phyloP scores from a whole-genome alignment of 495 filamentous ascomycete species.

The Podospora comata region DNA sequence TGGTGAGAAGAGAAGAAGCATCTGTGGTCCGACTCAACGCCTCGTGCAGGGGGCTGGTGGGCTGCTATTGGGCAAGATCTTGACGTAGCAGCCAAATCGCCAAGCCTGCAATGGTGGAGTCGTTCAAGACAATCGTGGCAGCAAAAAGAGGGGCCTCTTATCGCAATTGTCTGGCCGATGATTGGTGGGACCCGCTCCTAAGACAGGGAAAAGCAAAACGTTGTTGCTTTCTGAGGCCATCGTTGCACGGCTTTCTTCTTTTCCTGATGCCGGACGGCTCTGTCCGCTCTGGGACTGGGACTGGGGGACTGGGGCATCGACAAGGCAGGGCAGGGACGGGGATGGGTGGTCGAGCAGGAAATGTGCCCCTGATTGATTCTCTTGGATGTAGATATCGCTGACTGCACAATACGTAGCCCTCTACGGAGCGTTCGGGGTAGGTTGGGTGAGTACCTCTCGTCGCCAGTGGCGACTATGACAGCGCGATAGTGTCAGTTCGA shows the following conservation, averaged over 20 bases:
- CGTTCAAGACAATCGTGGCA: conserved; percentile 8
- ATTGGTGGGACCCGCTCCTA: conserved; percentile 16
- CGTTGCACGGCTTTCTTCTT: conserved; percentile 4
- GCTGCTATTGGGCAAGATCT: conserved; percentile 19
- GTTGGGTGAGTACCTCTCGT: not conserved
- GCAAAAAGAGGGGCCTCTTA: conserved; percentile 22
- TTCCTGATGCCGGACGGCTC: conserved; percentile 5
- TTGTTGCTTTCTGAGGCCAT: conserved; percentile 2
- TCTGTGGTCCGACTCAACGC: not conserved
- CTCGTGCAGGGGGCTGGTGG: not conserved
- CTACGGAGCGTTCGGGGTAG: not conserved
- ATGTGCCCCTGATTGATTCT: conserved; percentile 1
- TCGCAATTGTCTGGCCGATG: conserved; percentile 18
- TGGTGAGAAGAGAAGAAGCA: not conserved
- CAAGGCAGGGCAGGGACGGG: conserved; percentile 5
- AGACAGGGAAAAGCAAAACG: conserved; percentile 1
- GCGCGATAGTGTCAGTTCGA: conserved; percentile 1
- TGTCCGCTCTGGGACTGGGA: not conserved
- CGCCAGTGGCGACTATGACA: conserved; percentile 7
- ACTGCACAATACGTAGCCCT: conserved; percentile 1
- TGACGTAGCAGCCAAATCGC: conserved; percentile 29
- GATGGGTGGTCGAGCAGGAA: not conserved
- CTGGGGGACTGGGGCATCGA: not conserved
- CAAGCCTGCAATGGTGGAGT: conserved; percentile 16
- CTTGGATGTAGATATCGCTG: not conserved